Base-by-base conservation (phyloP, 2,329 filamentous ascomycete species). In the Neocucurbitaria cava region DNA sequence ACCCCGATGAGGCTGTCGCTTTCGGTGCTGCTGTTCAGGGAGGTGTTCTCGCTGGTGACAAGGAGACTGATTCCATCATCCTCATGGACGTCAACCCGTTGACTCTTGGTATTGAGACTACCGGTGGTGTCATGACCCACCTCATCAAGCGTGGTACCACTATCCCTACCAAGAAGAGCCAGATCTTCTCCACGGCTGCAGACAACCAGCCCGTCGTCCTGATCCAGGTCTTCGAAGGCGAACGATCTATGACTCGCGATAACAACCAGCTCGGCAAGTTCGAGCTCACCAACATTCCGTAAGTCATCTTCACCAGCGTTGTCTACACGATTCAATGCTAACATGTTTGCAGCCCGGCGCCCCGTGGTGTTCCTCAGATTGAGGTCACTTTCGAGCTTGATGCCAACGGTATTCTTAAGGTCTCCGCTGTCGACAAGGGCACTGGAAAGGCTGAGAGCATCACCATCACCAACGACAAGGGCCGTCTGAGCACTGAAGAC, bases 391-490 rank as follows among this genome's bases (percentile, higher is more conserved):
- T 99, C 78, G 92, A 97, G 80, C 89, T 99, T 54, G 94, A 99
- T 73, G 93, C 92, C 83, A 98, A 99, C 81, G 94, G 95, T 84
- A 97, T 99, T 71, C 87, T 99, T 66, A 94, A 96, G 85, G 95
- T 99, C 61, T 91, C 90, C 64, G 95, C 95, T 66, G 89, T 90
- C 73, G 95, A 99, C 81, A 98, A 98, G 89, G 95, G 93, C 77
- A 97, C 94, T 72, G 95, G 95, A 79, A 97, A 98, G 87, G 87
- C 86, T 61, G 92, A 99, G 85, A 92, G 90, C 62, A 98, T 99
- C 79, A 98, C 95, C 70, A 99, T 99, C 77, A 98, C 90, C 82
- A 98, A 99, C 83, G 95, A 99, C 83, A 98, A 98, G 89, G 95
- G 95, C 68, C 94, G 95, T 78, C 89, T 99, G 47, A 92, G 90